phyloP scores from a whole-genome alignment of 129 eudicot species.

The Centaurea solstitialis region DNA sequence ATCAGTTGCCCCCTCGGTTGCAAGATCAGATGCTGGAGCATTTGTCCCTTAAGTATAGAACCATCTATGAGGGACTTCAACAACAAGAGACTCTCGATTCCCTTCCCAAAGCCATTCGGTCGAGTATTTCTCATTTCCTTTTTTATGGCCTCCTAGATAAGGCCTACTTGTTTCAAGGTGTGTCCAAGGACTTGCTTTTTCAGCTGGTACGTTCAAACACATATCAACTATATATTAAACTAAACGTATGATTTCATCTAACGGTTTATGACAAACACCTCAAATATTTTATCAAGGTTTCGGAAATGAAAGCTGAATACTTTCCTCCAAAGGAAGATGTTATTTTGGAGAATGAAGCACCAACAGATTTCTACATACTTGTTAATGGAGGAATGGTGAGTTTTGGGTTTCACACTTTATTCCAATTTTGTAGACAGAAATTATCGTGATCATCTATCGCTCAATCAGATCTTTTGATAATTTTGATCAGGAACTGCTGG shows the following conservation, averaged over 20 bases:
- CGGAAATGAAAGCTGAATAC: slow-evolving; percentile 87
- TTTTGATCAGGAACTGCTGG: slow-evolving; percentile 60
- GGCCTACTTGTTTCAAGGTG: slow-evolving; percentile 61
- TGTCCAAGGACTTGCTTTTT: slow-evolving; percentile 70
- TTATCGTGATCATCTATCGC: background rate
- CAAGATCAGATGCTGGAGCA: slow-evolving; percentile 75
- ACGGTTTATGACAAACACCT: background rate
- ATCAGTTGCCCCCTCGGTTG: slow-evolving; percentile 52
- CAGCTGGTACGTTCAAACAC: slow-evolving; percentile 53
- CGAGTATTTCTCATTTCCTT: slow-evolving; percentile 59
- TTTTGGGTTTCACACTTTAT: background rate
- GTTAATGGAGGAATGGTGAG: slow-evolving; percentile 84
- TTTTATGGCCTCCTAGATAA: slow-evolving; percentile 60
- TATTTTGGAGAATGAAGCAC: slow-evolving; percentile 84
- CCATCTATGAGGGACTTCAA: slow-evolving; percentile 71
- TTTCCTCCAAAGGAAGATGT: slow-evolving; percentile 88
- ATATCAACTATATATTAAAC: background rate
- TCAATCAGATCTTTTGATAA: background rate
- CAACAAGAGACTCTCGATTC: slow-evolving; percentile 72
- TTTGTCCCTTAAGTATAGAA: slow-evolving; percentile 56
- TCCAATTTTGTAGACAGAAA: background rate
- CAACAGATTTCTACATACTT: slow-evolving; percentile 72
- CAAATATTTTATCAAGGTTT: slow-evolving; percentile 44
- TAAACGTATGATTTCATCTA: background rate
- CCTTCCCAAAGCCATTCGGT: slow-evolving; percentile 72